Base-by-base conservation (phyloP, 2,329 filamentous ascomycete species). In the Stemphylium beticola region DNA sequence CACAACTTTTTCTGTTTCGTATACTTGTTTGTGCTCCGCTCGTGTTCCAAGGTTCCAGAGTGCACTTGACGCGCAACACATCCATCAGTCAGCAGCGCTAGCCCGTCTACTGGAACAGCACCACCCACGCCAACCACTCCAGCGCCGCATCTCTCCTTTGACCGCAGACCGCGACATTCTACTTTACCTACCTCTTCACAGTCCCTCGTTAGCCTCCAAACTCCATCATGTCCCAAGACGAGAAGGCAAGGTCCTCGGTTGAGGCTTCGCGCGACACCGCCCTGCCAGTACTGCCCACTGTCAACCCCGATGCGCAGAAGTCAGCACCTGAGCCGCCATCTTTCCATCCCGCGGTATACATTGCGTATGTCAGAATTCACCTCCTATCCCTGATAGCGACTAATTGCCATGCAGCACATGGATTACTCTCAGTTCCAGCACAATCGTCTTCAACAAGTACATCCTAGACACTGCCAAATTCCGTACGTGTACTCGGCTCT, bases 381-480 rank as follows among this genome's bases (percentile, higher is more conserved):
- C 80, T 41, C 18, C 37, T 40, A 15, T 36, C 44, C 18, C 34
- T 45, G 26, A 49, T 50, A 53, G 24, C 33, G 17, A 46, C 71
- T 73, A 55, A 74, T 59, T 34, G 44, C 50, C 12, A 45, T 32
- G 46, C 76, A 96, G 93, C 69, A 83, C 87, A 66, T 99, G 95
- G 95, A 98, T 99, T 74, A 82, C 87, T 55, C 83, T 97, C 76
- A 96, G 91, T 72, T 96, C 92, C 38, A 91, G 89, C 69, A 92
- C 98, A 74, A 99, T 99, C 76, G 83, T 99, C 59, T 98, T 97
- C 88, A 98, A 99, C 87, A 99, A 99, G 86, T 96, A 91, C 87
- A 92, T 99, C 71, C 85, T 98, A 60, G 88, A 93, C 71, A 93
- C 89, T 34, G 84, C 89, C 60, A 84, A 91, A 61, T 97, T 97